Conservation (phyloP, 805 yeast genomes). For the Teunomyces barrocoloradensis region DNA sequence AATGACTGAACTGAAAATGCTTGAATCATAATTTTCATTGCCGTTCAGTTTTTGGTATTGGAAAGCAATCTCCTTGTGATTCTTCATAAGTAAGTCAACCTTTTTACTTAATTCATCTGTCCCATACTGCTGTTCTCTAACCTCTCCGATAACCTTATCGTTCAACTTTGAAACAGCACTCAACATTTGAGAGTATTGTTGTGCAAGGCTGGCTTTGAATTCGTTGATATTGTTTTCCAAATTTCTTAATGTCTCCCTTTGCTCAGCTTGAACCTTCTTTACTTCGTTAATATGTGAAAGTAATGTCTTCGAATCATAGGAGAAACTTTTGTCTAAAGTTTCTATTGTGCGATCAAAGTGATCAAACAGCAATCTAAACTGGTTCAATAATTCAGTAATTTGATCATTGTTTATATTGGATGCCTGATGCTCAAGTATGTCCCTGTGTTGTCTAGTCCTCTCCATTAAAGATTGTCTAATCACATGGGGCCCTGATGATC, state of each 20-base stretch:
- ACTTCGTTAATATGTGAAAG: slow-evolving; percentile 15
- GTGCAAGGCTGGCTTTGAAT: slow-evolving; percentile 25
- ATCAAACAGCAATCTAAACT: background rate
- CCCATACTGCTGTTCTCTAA: slow-evolving; percentile 37
- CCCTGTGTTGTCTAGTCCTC: slow-evolving; percentile 13
- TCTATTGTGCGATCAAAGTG: background rate
- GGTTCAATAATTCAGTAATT: background rate
- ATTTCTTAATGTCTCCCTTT: slow-evolving; percentile 15
- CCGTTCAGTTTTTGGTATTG: slow-evolving; percentile 19
- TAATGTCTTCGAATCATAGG: slow-evolving; percentile 9
- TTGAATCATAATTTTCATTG: slow-evolving; percentile 12
- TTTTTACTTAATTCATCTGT: slow-evolving; percentile 33
- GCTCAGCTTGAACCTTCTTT: slow-evolving; percentile 15
- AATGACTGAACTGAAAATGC: slow-evolving; percentile 21
- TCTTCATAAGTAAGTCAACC: slow-evolving; percentile 39
- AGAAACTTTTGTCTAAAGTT: slow-evolving; percentile 8
- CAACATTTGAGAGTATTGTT: slow-evolving; percentile 27
- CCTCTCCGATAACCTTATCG: slow-evolving; percentile 40
- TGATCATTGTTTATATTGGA: background rate
- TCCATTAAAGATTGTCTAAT: slow-evolving; percentile 39
- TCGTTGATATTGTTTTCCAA: slow-evolving; percentile 19
- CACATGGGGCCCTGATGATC: slow-evolving; percentile 14
- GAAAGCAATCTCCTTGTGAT: slow-evolving; percentile 36
- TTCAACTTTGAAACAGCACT: slow-evolving; percentile 29
- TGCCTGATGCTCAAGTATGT: background rate